These are phyloP conservation scores for Starmerella powellii DNA, from an alignment of 805 yeast genomes.

Conservation along the genomic window DNA sequence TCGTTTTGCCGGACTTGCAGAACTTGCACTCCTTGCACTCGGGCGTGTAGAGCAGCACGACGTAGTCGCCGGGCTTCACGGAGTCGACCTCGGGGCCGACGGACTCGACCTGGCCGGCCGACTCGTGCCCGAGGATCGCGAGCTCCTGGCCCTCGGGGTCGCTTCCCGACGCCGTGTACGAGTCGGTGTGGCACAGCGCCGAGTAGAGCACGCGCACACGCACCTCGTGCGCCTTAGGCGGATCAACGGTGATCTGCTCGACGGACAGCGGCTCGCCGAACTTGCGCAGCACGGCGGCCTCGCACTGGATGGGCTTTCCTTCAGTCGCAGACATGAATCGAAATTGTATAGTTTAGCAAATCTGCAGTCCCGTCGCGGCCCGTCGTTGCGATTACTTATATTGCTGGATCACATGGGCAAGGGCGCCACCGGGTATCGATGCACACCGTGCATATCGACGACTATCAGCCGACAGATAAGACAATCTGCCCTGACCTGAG, in stretches of 20 bases:
- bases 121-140: slow-evolving; percentile 89
- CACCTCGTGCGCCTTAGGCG: slow-evolving; percentile 96
- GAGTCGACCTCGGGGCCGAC: slow-evolving; percentile 87
- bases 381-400: no score
- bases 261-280: slow-evolving; percentile 63
- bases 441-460: no score
- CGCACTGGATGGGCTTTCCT: slow-evolving; percentile 50
- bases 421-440: no score
- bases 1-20: slow-evolving; percentile 91
- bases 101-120: slow-evolving; percentile 93
- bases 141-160: slow-evolving; percentile 98
- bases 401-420: no score
- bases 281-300: slow-evolving; percentile 97
- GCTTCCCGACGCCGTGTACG: slow-evolving; percentile 83
- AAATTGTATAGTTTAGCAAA: background rate
- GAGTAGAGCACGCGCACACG: slow-evolving; percentile 78
- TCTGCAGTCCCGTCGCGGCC: no score
- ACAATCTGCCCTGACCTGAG: background rate
- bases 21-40: slow-evolving; percentile 93
- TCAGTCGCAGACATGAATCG: slow-evolving; percentile 2
- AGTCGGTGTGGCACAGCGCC: slow-evolving; percentile 98
- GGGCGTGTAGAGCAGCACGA: slow-evolving; percentile 88
- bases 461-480: no score
- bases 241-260: slow-evolving; percentile 79
- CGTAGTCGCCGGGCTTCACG: slow-evolving; percentile 89